A percentile compares a stretch with the other conserved stretches of the same genome.
These are phyloP conservation scores for Pichia exigua DNA, from an alignment of 805 yeast species.

Conservation along the genomic window DNA sequence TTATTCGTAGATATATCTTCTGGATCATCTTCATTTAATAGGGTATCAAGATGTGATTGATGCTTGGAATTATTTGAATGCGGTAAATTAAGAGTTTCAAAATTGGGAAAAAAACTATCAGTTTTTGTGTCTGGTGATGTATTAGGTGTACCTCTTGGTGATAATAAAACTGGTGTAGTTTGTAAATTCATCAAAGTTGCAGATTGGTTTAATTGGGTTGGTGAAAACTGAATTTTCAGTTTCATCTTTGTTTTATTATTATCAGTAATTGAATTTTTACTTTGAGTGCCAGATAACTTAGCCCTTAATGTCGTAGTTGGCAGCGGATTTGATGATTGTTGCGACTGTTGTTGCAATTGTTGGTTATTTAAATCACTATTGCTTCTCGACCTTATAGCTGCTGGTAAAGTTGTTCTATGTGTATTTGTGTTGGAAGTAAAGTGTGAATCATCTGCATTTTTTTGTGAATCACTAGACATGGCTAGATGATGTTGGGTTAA, in stretches of 20 bases:
- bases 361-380: slow-evolving; percentile 3
- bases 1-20: neutral
- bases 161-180: slow-evolving; percentile 22
- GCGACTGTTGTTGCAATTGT: neutral
- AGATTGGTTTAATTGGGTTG: slow-evolving; percentile 3
- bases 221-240: slow-evolving; percentile 16
- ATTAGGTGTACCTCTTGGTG: slow-evolving; percentile 27
- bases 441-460: neutral
- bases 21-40: slow-evolving; percentile 7
- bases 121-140: slow-evolving; percentile 19
- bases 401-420: neutral
- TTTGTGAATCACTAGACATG: neutral
- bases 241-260: slow-evolving; percentile 14
- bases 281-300: slow-evolving; percentile 7
- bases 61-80: neutral
- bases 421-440: neutral
- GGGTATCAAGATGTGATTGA: slow-evolving; percentile 11
- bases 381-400: neutral
- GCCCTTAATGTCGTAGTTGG: slow-evolving; percentile 6
- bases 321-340: neutral
- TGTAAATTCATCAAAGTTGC: slow-evolving; percentile 13
- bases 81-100: neutral
- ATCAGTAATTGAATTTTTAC: slow-evolving; percentile 1
- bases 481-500: neutral
- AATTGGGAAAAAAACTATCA: slow-evolving; percentile 1